A percentile compares a stretch with the other conserved stretches of the same genome.
phyloP scores from a whole-genome alignment of 148 eudicot species.

The Chenopodium quinoa region DNA sequence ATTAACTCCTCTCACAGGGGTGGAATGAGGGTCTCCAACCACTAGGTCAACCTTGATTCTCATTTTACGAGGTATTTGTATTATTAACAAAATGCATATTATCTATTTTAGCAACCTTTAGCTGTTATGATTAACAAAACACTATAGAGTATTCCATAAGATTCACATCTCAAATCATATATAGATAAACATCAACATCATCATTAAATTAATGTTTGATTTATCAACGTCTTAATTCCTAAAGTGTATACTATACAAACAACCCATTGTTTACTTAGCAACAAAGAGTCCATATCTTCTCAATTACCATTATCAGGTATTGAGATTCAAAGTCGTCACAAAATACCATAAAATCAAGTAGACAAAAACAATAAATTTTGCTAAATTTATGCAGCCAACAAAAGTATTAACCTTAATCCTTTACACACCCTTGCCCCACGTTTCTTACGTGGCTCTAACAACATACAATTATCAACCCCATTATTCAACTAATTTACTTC shows the following conservation, averaged over 20 bases:
- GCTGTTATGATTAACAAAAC: no score
- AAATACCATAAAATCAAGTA: neutral
- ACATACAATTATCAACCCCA: neutral
- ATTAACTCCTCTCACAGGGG: no score
- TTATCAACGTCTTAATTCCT: no score
- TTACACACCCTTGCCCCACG: constrained; percentile 17
- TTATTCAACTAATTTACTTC: constrained; percentile 18
- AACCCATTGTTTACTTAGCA: neutral
- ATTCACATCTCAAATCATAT: neutral
- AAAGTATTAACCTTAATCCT: neutral
- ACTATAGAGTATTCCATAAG: no score
- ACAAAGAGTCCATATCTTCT: neutral
- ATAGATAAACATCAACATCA: neutral
- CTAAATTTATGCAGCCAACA: neutral
- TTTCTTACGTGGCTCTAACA: constrained; percentile 6
- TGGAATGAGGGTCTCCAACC: no score
- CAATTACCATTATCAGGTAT: neutral
- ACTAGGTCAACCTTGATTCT: no score
- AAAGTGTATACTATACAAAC: neutral
- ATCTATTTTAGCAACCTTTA: no score
- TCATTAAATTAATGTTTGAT: neutral
- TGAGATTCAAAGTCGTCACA: neutral
- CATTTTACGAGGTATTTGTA: no score
- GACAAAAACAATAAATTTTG: no score
- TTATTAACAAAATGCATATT: no score